These are phyloP conservation scores for Malassezia psittaci DNA, from an alignment of 1,284 basidiomycete species.

Conservation along the genomic window DNA sequence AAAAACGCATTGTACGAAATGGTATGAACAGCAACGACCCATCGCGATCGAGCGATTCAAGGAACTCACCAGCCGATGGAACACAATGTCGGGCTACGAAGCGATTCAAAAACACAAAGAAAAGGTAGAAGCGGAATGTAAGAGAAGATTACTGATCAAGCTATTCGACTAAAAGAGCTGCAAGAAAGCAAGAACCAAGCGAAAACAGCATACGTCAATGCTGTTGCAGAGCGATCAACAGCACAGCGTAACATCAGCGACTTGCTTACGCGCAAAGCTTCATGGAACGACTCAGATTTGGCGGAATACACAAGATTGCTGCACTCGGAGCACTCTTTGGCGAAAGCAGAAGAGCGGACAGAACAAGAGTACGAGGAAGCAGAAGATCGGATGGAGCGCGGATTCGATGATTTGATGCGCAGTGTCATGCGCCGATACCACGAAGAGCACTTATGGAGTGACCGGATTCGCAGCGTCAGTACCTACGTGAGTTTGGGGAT, in stretches of 20 bases:
- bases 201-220: slow-evolving; percentile 23
- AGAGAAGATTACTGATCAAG: slow-evolving; percentile 14
- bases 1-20: neutral
- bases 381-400: slow-evolving; percentile 25
- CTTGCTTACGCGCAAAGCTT: slow-evolving; percentile 31
- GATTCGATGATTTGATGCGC: slow-evolving; percentile 38
- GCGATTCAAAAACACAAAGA: slow-evolving; percentile 27
- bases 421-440: slow-evolving; percentile 41
- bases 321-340: slow-evolving; percentile 31
- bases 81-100: slow-evolving; percentile 31
- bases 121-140: slow-evolving; percentile 19
- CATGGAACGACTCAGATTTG: slow-evolving; percentile 37
- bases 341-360: slow-evolving; percentile 23
- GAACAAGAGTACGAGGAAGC: slow-evolving; percentile 26
- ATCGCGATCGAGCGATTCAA: slow-evolving; percentile 11
- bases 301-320: slow-evolving; percentile 34
- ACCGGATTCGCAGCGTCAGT: slow-evolving; percentile 31
- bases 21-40: slow-evolving; percentile 5
- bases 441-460: slow-evolving; percentile 44
- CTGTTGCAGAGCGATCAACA: slow-evolving; percentile 24
- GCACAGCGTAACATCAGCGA: slow-evolving; percentile 39
- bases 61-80: slow-evolving; percentile 26
- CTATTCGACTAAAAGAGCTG: slow-evolving; percentile 16
- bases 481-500: slow-evolving; percentile 36
- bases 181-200: slow-evolving; percentile 18